Conservation (phyloP, 2,329 filamentous ascomycete species). For the Alternaria gaisen region DNA sequence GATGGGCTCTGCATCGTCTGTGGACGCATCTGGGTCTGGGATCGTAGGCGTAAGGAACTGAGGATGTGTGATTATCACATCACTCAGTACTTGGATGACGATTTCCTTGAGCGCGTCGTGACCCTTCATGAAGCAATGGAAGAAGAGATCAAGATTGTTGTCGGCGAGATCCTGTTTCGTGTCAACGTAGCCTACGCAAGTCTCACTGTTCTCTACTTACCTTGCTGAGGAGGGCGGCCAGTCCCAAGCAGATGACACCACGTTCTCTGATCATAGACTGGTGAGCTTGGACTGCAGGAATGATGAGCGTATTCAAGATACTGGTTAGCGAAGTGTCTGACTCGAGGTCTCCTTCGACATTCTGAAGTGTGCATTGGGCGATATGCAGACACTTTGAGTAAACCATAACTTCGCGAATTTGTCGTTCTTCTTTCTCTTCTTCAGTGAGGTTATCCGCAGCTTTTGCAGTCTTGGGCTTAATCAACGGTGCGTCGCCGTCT, state of each 20-base stretch:
- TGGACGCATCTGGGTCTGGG: conserved; percentile 49
- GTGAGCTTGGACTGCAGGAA: conserved; percentile 91
- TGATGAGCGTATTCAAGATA: conserved; percentile 97
- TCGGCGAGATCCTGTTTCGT: conserved; percentile 75
- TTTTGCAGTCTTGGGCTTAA: conserved; percentile 40
- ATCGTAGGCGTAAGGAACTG: conserved; percentile 73
- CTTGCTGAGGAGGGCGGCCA: conserved; percentile 91
- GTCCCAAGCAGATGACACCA: conserved; percentile 85
- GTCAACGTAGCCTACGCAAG: conserved; percentile 13
- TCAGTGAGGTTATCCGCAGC: conserved; percentile 52
- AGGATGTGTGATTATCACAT: conserved; percentile 90
- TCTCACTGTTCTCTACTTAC: conserved; percentile 49
- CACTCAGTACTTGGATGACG: conserved; percentile 88
- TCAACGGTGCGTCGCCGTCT: conserved; percentile 67
- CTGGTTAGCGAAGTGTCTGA: conserved; percentile 90
- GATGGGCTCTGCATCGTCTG: conserved; percentile 46
- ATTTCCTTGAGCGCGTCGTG: conserved; percentile 90
- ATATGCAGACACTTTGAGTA: conserved; percentile 99
- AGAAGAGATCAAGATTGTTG: conserved; percentile 90
- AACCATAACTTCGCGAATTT: conserved; percentile 89
- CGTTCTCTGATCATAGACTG: conserved; percentile 92
- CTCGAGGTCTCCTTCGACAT: conserved; percentile 87
- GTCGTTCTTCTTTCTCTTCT: conserved; percentile 71
- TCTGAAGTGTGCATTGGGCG: conserved; percentile 95
- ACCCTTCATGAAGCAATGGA: conserved; percentile 95